Evolutionary conservation across 164 flowering plant genomes (phyloP), one percentile per base, ranked within the genome.

Genomic region (Vitis riparia): DNA sequence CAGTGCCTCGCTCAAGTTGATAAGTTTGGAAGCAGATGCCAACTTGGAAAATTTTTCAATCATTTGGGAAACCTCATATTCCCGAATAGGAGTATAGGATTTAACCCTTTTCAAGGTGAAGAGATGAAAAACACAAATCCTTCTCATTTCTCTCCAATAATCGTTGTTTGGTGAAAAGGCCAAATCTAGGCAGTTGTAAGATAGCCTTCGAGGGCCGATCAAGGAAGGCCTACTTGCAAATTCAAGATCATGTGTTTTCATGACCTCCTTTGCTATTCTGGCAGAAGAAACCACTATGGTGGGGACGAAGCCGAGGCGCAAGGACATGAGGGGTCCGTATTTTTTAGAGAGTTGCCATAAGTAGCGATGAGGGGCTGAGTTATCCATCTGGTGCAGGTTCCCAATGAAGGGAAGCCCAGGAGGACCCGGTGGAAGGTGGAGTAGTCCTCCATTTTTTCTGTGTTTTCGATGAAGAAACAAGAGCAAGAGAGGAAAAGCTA

Each of bases 221-320:
- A 66, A 47, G 2, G 73, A 14, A 9, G 77, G 77, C 47, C 77
- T 55, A 14, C 61, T 37, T 0, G 70, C 30, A 19, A 61, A 77
- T 4, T 32, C 60, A 5, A 62, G 66, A 50, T 73, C 77, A 17
- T 77, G 72, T 2, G 27, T 66, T 60, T 73, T 73, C 57, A 76
- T 27, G 23, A 70, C 65, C 53, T 73, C 74, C 47, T 48, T 56
- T 15, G 80, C 79, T 0, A 55, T 50, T 52, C 49, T 37, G 1
- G 79, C 76, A 0, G 79, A 76, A 17, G 79, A 72, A 14, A 76
- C 68, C 13, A 77, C 68, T 1, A 77, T 59, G 11, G 70, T 65
- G 3, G 73, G 79, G 2, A 59, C 61, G 9, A 16, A 44, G 52
- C 79, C 79, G 11, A 77, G 73, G 58, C 58, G 50, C 37, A 77